Evolutionary conservation across 495 filamentous ascomycete genomes (phyloP), one percentile per base, ranked within the genome.

Genomic region (Pyrenula massariospora): DNA sequence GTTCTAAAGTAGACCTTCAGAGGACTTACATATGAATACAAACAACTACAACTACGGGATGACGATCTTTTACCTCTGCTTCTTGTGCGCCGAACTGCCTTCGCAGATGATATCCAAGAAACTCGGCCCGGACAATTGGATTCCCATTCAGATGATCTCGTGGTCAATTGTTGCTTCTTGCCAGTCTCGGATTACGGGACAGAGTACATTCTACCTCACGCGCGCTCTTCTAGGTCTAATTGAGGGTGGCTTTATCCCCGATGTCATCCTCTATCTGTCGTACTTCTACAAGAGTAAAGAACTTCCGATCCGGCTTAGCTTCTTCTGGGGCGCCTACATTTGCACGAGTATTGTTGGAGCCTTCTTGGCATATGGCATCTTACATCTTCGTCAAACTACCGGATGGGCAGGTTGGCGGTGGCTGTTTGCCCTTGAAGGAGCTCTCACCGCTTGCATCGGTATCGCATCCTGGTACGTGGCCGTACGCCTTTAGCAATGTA

Each of bases 101-200:
- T 87, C 84, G 0, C 67, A 71, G 51, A 62, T 70, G 66, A 58
- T 71, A 21, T 58, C 62, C 1, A 88, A 88, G 61, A 72, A 74
- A 60, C 57, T 89, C 20, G 88, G 88, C 0, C 85, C 87, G 0
- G 87, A 89, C 64, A 72, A 73, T 12, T 89, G 86, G 83, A 87
- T 91, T 31, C 84, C 86, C 0, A 67, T 79, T 24, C 83, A 87
- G 60, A 87, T 88, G 73, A 68, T 84, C 1, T 69, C 77, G 0
- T 89, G 85, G 83, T 82, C 77, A 54, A 54, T 86, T 2, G 78
- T 87, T 20, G 82, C 82, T 1, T 65, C 67, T 25, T 69, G 65
- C 12, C 84, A 88, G 62, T 77, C 81, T 3, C 74, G 75, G 50
- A 59, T 89, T n/a, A 73, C 56, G 10, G 79, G 84, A 0, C 67